phyloP scores from a whole-genome alignment of 2,329 filamentous ascomycete species.

The Penicillium rolfsii region DNA sequence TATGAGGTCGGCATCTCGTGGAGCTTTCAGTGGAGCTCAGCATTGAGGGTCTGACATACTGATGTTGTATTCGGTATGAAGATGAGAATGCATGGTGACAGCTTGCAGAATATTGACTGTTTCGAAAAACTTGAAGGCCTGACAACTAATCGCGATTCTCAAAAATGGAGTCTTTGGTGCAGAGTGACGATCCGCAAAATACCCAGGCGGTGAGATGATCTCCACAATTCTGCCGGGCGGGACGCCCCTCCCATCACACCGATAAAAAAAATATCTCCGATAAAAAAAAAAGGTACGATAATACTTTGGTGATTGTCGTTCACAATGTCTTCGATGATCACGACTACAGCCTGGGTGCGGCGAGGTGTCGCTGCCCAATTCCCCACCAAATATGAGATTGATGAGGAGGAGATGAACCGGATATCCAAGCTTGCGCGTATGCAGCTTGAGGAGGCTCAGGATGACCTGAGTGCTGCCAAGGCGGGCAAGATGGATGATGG shows the following conservation, averaged over 20 bases:
- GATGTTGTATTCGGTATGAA: conserved; percentile 88
- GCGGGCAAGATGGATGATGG: conserved; percentile 47
- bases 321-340: conserved; percentile 68
- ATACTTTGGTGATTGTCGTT: conserved; percentile 20
- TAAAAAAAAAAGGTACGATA: conserved; percentile 33
- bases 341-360: conserved; percentile 74
- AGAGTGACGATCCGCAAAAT: conserved; percentile 10
- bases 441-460: conserved; percentile 88
- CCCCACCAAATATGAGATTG: conserved; percentile 72
- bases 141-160: neutral
- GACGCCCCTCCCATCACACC: conserved; percentile 28
- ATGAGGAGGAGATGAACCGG: conserved; percentile 74
- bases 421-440: conserved; percentile 75
- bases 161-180: neutral
- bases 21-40: neutral
- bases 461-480: conserved; percentile 76
- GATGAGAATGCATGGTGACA: conserved; percentile 86
- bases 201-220: conserved; percentile 33
- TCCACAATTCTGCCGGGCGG: conserved; percentile 40
- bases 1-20: neutral
- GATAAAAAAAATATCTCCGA: conserved; percentile 33
- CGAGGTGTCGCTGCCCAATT: conserved; percentile 76
- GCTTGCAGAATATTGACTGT: neutral
- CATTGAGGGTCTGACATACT: conserved; percentile 58
- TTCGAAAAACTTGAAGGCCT: neutral